Evolutionary conservation across 129 eudicot species (phyloP).

Genomic region (Oenanthe sinensis): DNA sequence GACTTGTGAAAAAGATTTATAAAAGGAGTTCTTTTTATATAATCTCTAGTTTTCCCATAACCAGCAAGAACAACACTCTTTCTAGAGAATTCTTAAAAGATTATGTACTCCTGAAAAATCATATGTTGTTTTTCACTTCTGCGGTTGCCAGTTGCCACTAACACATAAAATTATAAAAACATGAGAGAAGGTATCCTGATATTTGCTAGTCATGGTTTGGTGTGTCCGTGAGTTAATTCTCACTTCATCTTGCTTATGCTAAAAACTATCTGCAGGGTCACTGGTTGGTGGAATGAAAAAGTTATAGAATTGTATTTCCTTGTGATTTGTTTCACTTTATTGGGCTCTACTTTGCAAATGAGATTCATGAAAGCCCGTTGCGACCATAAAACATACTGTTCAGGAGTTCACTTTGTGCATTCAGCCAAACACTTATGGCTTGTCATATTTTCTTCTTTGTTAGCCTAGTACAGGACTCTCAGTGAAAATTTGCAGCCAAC

Average conservation of each 20-base stretch:
- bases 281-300: background rate
- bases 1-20: background rate
- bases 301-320: background rate
- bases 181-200: background rate
- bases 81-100: background rate
- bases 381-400: background rate
- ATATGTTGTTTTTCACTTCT: background rate
- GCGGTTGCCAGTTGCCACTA: background rate
- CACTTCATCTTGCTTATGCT: background rate
- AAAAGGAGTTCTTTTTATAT: background rate
- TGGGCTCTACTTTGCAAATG: too few relatives aligned
- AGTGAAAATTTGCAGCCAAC: background rate
- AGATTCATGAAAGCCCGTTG: too few relatives aligned
- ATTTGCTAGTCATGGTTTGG: background rate
- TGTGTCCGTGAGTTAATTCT: background rate
- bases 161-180: background rate
- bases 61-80: background rate
- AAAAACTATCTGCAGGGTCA: background rate
- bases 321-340: background rate
- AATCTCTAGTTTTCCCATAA: background rate
- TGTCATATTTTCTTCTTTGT: background rate
- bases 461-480: background rate
- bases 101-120: background rate
- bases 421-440: background rate
- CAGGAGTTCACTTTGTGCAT: background rate